Conservation (phyloP, 495 filamentous ascomycete genomes). For the Aspergillus bertholletiae region DNA sequence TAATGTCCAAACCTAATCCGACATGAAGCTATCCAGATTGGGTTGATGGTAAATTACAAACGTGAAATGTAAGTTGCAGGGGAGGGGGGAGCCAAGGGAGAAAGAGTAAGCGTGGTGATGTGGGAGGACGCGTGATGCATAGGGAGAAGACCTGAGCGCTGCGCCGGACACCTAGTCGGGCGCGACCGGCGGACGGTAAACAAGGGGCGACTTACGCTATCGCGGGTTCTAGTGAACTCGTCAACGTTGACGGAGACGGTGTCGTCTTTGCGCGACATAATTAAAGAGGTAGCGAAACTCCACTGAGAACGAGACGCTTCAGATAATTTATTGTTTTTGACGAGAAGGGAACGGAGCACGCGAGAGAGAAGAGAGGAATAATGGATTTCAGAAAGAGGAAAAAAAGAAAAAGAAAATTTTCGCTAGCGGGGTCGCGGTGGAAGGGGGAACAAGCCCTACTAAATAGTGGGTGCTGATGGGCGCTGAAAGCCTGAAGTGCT, state of each 20-base stretch:
- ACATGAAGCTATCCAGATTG: no score
- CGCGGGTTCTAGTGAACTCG: slow-evolving; percentile 60
- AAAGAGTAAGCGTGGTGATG: slow-evolving; percentile 13
- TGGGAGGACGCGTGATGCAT: slow-evolving; percentile 2
- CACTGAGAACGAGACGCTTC: neutral
- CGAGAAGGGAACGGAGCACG: slow-evolving; percentile 2
- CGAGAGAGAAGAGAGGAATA: slow-evolving; percentile 3
- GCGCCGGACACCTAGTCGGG: slow-evolving; percentile 16
- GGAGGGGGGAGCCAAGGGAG: neutral
- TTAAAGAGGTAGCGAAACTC: slow-evolving; percentile 1
- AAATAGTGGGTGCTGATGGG: slow-evolving; percentile 14
- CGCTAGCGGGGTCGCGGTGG: slow-evolving; percentile 17
- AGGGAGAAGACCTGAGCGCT: neutral
- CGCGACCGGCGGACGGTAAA: slow-evolving; percentile 15
- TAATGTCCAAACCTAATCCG: no score
- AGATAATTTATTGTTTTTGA: neutral
- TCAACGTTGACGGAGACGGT: slow-evolving; percentile 50
- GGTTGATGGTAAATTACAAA: slow-evolving; percentile 1
- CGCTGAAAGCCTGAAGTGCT: neutral
- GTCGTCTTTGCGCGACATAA: slow-evolving; percentile 32
- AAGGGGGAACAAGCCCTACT: slow-evolving; percentile 8
- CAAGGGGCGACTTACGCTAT: slow-evolving; percentile 52
- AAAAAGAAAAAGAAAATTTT: slow-evolving; percentile 21
- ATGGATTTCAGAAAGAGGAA: slow-evolving; percentile 5
- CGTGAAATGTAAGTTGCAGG: neutral